Percentiles rank a stretch among this genome's conserved stretches.
phyloP scores from a whole-genome alignment of 305 asterid species.

The Petunia hybrid region DNA sequence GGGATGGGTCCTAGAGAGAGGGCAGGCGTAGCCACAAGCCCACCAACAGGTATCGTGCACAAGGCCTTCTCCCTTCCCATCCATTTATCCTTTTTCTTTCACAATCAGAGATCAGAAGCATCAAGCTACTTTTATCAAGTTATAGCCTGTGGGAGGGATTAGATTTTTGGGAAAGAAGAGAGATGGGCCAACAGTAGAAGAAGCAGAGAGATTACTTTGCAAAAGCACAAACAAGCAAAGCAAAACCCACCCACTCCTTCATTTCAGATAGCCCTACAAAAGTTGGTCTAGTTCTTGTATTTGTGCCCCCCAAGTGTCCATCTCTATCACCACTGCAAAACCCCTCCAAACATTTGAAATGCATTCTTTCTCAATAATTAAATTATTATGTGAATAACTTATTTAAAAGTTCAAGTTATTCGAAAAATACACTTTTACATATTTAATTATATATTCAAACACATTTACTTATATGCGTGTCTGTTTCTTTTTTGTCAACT shows the following conservation, averaged over 20 bases:
- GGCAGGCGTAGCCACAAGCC: constrained; percentile 36
- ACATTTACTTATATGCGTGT: too few species aligned
- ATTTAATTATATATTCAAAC: too few species aligned
- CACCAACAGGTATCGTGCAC: constrained; percentile 40
- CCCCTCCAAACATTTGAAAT: too few species aligned
- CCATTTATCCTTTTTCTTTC: constrained; percentile 15
- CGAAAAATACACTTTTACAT: too few species aligned
- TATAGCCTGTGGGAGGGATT: background rate
- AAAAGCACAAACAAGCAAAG: background rate
- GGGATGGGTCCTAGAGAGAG: constrained; percentile 32
- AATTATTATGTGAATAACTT: too few species aligned
- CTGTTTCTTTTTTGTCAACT: too few species aligned
- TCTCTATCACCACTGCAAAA: background rate
- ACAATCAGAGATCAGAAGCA: background rate
- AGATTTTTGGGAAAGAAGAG: background rate
- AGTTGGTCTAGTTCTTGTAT: background rate
- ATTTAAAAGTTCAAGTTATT: too few species aligned
- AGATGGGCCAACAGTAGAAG: background rate
- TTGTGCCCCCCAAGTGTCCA: background rate
- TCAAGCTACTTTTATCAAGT: background rate
- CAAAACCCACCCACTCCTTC: background rate
- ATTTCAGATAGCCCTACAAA: background rate
- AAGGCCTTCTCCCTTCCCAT: constrained; percentile 31
- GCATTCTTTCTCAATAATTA: too few species aligned
- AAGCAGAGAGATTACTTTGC: background rate